These are phyloP conservation scores for Daldinia childiae DNA, from an alignment of 495 filamentous ascomycete genomes.

Conservation along the genomic window DNA sequence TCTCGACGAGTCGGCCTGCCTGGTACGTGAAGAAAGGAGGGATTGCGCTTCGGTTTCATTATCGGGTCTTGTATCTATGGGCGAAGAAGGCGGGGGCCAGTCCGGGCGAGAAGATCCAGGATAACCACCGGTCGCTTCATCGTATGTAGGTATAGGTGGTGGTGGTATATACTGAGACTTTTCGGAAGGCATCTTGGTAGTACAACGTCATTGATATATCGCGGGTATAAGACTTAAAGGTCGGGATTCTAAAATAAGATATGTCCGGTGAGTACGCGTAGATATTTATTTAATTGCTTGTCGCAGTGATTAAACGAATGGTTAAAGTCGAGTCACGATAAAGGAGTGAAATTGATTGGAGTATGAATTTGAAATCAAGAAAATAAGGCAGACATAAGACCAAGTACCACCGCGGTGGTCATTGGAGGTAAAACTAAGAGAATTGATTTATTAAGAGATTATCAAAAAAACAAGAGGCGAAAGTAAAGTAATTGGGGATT, in stretches of 20 bases:
- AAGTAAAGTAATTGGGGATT: slow-evolving; percentile 8
- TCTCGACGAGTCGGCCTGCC: slow-evolving; percentile 49
- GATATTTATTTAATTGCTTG: slow-evolving; percentile 27
- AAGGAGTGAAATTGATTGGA: slow-evolving; percentile 32
- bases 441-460: slow-evolving; percentile 5
- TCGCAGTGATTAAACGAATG: slow-evolving; percentile 27
- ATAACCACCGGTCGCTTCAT: slow-evolving; percentile 76
- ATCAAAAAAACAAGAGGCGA: slow-evolving; percentile 20
- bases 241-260: slow-evolving; percentile 18
- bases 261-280: slow-evolving; percentile 10
- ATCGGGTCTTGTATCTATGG: slow-evolving; percentile 47
- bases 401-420: slow-evolving; percentile 22
- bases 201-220: slow-evolving; percentile 35
- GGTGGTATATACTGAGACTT: slow-evolving; percentile 67
- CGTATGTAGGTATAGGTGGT: slow-evolving; percentile 90
- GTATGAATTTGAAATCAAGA: slow-evolving; percentile 22
- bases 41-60: slow-evolving; percentile 64
- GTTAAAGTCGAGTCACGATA: slow-evolving; percentile 26
- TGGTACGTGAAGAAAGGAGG: slow-evolving; percentile 60
- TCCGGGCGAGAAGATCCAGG: slow-evolving; percentile 47
- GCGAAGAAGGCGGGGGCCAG: slow-evolving; percentile 47
- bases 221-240: neutral
- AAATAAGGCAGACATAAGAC: slow-evolving; percentile 20
- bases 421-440: slow-evolving; percentile 24
- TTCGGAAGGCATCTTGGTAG: slow-evolving; percentile 55